phyloP scores from a whole-genome alignment of 306 rosid species.

The Sicyos baderoa region DNA sequence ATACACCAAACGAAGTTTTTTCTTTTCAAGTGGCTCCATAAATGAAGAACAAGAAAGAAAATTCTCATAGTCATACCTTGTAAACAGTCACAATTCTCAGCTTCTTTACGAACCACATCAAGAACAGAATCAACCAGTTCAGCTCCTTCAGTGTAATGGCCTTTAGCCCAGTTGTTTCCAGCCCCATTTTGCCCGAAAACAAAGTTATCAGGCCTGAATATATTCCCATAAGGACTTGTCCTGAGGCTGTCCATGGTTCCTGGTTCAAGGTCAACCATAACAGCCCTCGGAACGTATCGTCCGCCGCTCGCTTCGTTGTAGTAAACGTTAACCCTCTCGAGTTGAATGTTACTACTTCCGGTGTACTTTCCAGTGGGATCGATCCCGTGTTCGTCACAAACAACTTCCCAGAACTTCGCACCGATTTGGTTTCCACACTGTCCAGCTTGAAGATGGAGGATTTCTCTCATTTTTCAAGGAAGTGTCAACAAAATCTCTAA shows the following conservation, averaged over 20 bases:
- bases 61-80: slow-evolving; percentile 41
- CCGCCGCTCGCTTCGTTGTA: slow-evolving; percentile 86
- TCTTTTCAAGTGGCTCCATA: background rate
- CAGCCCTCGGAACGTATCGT: slow-evolving; percentile 79
- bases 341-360: slow-evolving; percentile 56
- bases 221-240: slow-evolving; percentile 63
- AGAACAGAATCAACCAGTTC: slow-evolving; percentile 83
- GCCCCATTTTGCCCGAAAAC: slow-evolving; percentile 89
- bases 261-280: slow-evolving; percentile 80
- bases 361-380: slow-evolving; percentile 57
- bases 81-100: slow-evolving; percentile 85
- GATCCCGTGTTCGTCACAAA: slow-evolving; percentile 63
- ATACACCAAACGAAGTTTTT: background rate
- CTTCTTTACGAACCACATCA: slow-evolving; percentile 87
- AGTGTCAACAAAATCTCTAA: background rate
- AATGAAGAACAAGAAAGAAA: background rate
- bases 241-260: slow-evolving; percentile 89
- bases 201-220: slow-evolving; percentile 80
- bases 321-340: slow-evolving; percentile 81
- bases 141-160: slow-evolving; percentile 69
- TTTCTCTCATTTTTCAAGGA: slow-evolving; percentile 64
- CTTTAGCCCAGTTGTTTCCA: slow-evolving; percentile 42
- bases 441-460: slow-evolving; percentile 81
- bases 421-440: slow-evolving; percentile 93
- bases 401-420: slow-evolving; percentile 2